Base-by-base conservation (phyloP, 257 asterid species). In the Solanum piurae region DNA sequence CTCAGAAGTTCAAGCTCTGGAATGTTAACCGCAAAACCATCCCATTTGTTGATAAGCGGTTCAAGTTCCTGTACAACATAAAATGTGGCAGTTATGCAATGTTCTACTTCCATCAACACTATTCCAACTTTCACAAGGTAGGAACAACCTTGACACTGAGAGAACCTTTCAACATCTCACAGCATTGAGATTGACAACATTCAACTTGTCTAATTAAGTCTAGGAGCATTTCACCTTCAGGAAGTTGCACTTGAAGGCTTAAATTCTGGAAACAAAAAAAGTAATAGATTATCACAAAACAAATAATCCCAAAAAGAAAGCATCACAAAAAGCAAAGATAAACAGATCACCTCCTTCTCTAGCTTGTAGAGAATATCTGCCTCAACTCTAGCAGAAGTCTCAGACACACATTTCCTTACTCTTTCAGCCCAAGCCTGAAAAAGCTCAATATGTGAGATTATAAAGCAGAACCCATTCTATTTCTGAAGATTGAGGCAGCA, bases 1-100 rank as follows among this genome's bases (percentile, higher is more conserved):
- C 92, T 93, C 77, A 95, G 91, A 90, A 91, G 94, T 83, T 93
- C 92, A 87, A 96, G 93, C 94, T 95, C 99, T n/a, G 92, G 95
- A 90, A 95, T 88, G 83, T 87, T 91, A 89, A 94, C 94, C 84
- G 92, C 89, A 89, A 96, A 93, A 89, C 92, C 91, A 91, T 93
- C 92, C 93, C 94, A 94, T 90, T 91, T 95, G 88, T 74, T 66
- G 82, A 95, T 91, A 86, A 93, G 92, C 84, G 87, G 86, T 88
- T 95, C 87, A 74, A 95, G 93, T 88, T 93, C 93, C 98, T 96
- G 98, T 77, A 86, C 72, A 84, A 88, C 87, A 38, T 71, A 87
- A 68, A 58, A 52, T 33, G 77, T 84, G 76, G 42, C 75, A 74
- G 86, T 52, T 68, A 80, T 85, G 87, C 62, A 82, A 76, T 89